Evolutionary conservation across 1,284 basidiomycete species (phyloP), one percentile per base, ranked within the genome.

Genomic region (Leccinum angustisporum): DNA sequence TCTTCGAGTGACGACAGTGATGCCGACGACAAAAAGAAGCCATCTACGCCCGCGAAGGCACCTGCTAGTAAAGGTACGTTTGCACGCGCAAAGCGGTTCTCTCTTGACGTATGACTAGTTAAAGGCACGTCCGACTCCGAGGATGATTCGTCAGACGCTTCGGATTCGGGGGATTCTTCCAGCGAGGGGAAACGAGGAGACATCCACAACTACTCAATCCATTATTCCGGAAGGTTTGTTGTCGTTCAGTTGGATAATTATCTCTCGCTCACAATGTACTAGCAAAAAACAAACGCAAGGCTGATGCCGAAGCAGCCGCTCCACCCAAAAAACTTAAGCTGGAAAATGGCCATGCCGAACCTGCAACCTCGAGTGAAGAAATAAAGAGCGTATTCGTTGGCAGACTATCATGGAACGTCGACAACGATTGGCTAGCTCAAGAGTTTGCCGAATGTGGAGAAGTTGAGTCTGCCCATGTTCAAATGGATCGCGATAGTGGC

Each of bases 351-450:
- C 77, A 79, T 53, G 83, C 85, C 56, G 81, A 78, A 8, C 76
- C 71, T 21, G 74, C 68, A 34, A 70, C 76, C 51, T 79, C 79
- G 33, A 78, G 81, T 36, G 84, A 85, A 65, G 83, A 86, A 65
- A 84, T 82, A 54, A 90, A 85, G 74, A 90, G 88, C 58, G 85
- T 98, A 71, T 99, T 96, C 74, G 94, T 99, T 68, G 97, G 97
- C 60, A 87, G 87, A 66, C 85, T 99, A 57, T 97, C 94, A 36
- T 99, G 95, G 95, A 95, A 95, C 76, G 90, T 99, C 68, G 97
- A 98, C 83, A 92, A 95, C 76, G 97, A 98, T 78, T 95, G 95
- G 86, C 88, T 99, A 67, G 86, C 89, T 59, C 85, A 88, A 76
- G 97, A 98, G 77, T 98, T 99, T 70, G 87, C 89, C 56, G 82